A percentile compares a stretch with the other conserved stretches of the same genome.
phyloP scores from a whole-genome alignment of 441 rosid genomes.

The Capsella rubella region DNA sequence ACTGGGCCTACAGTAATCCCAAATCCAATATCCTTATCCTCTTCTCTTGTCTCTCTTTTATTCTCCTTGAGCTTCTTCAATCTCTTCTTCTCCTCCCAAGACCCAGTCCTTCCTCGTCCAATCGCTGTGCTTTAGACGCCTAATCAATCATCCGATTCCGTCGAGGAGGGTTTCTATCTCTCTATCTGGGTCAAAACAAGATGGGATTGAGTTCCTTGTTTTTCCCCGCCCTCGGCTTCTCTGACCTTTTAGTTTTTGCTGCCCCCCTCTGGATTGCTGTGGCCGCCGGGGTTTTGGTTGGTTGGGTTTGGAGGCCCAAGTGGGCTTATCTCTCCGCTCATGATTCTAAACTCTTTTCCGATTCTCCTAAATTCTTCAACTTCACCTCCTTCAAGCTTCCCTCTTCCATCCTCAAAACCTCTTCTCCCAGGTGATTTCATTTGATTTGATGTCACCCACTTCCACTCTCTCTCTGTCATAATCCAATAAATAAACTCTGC shows the following conservation, averaged over 20 bases:
- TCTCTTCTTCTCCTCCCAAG: background rate
- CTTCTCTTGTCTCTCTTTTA: background rate
- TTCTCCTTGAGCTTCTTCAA: background rate
- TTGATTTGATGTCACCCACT: background rate
- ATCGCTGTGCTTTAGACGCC: constrained; percentile 55
- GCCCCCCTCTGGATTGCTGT: constrained; percentile 82
- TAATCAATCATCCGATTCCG: constrained; percentile 44
- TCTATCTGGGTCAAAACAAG: background rate
- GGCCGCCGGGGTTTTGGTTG: constrained; percentile 77
- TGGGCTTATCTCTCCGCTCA: constrained; percentile 64
- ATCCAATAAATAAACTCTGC: background rate
- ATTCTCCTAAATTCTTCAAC: constrained; percentile 35
- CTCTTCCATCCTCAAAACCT: constrained; percentile 51
- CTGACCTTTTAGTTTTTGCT: constrained; percentile 58
- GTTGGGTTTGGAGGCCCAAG: constrained; percentile 93
- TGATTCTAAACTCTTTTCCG: constrained; percentile 40
- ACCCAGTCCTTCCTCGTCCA: constrained; percentile 47
- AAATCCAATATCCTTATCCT: constrained; percentile 33
- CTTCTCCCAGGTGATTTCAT: constrained; percentile 52
- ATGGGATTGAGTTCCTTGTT: constrained; percentile 56
- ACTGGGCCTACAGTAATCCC: constrained; percentile 67
- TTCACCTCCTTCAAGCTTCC: constrained; percentile 55
- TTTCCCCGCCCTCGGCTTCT: constrained; percentile 44
- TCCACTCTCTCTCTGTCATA: background rate
- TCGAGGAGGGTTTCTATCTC: constrained; percentile 38